Evolutionary conservation across 495 filamentous ascomycete genomes (phyloP).

Genomic region (Pyronema domesticum): DNA sequence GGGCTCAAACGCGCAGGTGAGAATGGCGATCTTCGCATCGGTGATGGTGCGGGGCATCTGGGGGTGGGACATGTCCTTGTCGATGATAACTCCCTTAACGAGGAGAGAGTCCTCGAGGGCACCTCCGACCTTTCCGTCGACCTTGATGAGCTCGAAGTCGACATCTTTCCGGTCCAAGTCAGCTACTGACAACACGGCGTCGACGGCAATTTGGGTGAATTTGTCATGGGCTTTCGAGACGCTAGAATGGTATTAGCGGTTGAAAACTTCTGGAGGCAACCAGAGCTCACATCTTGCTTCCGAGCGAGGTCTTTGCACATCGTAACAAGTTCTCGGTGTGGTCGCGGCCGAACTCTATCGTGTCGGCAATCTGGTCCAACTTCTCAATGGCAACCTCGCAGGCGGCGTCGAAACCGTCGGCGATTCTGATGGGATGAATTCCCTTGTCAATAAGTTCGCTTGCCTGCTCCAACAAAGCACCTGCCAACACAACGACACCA

Average conservation of each 20-base stretch:
- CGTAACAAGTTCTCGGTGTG: constrained; percentile 69
- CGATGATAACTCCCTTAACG: constrained; percentile 93
- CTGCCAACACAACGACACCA: constrained; percentile 90
- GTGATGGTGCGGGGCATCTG: constrained; percentile 92
- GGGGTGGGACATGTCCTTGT: constrained; percentile 99
- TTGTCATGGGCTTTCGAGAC: constrained; percentile 98
- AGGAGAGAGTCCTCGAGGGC: constrained; percentile 85
- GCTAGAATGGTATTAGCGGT: constrained; percentile 23
- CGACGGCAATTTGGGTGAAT: constrained; percentile 91
- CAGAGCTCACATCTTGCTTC: constrained; percentile 66
- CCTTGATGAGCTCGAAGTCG: constrained; percentile 98
- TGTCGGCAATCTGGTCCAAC: constrained; percentile 82
- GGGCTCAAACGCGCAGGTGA: constrained; percentile 98
- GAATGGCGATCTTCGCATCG: constrained; percentile 90
- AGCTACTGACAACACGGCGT: constrained; percentile 90
- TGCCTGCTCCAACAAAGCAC: constrained; percentile 90
- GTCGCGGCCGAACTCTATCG: constrained; percentile 62
- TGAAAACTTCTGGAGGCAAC: not conserved
- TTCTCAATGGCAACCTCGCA: constrained; percentile 90
- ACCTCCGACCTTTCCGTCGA: constrained; percentile 94
- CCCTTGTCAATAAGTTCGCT: constrained; percentile 98
- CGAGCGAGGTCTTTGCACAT: constrained; percentile 89
- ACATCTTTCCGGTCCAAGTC: constrained; percentile 94
- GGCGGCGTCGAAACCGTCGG: constrained; percentile 90
- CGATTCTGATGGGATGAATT: constrained; percentile 95